phyloP scores from a whole-genome alignment of 2,329 filamentous ascomycete genomes.

The Paecilomyces fulvus region DNA sequence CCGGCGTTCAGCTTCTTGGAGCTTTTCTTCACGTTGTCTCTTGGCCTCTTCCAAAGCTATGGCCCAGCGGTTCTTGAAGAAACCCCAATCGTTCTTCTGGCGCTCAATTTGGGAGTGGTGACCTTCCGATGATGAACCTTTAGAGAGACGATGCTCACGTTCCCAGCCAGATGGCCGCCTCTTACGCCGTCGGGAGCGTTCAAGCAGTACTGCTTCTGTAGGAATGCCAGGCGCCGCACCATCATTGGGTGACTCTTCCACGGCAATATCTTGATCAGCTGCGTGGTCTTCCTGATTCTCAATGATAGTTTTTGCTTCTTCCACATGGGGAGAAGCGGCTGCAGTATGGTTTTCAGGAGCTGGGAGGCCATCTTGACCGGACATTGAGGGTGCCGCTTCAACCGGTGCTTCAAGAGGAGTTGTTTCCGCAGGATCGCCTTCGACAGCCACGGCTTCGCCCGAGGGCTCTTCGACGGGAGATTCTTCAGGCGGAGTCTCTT shows the following conservation, averaged over 20 bases:
- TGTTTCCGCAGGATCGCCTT: conserved; percentile 3
- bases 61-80: conserved; percentile 25
- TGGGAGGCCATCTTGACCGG: not conserved
- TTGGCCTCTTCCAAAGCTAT: conserved; percentile 28
- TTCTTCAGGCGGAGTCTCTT: conserved; percentile 11
- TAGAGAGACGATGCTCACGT: conserved; percentile 27
- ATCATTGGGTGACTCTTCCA: conserved; percentile 8
- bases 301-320: not conserved
- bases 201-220: conserved; percentile 6
- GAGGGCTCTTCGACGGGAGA: conserved; percentile 8
- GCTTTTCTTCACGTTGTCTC: conserved; percentile 26
- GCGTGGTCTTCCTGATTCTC: not conserved
- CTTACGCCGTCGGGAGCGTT: conserved; percentile 21
- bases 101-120: conserved; percentile 20
- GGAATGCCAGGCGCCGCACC: conserved; percentile 2
- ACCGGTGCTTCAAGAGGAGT: conserved; percentile 2
- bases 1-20: conserved; percentile 9
- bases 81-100: conserved; percentile 23
- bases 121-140: conserved; percentile 27
- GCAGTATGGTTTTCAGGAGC: conserved; percentile 2
- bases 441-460: conserved; percentile 3
- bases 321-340: not conserved
- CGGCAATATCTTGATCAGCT: conserved; percentile 3
- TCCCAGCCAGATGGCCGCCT: conserved; percentile 21
- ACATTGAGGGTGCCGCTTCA: conserved; percentile 4